Evolutionary conservation across 805 yeast genomes (phyloP).

Genomic region (Candida xyloterini): DNA sequence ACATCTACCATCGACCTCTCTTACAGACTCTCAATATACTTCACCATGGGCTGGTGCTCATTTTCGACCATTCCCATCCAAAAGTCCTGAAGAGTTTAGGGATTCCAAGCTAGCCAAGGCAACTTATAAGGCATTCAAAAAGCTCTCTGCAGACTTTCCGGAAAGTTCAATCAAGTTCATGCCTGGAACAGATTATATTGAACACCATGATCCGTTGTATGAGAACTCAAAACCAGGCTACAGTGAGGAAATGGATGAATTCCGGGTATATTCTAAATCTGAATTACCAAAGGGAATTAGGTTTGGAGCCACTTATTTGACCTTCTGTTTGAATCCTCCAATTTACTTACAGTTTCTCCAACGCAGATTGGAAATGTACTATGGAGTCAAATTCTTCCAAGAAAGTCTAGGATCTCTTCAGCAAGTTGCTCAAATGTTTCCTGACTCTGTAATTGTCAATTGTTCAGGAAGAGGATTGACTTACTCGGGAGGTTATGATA

Average conservation of each 20-base stretch:
- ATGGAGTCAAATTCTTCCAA: slow-evolving; percentile 37
- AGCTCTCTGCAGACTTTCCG: slow-evolving; percentile 39
- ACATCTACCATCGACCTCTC: slow-evolving; percentile 36
- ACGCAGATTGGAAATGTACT: slow-evolving; percentile 31
- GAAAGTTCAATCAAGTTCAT: slow-evolving; percentile 52
- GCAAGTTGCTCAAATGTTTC: slow-evolving; percentile 37
- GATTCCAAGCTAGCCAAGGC: slow-evolving; percentile 47
- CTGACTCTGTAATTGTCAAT: slow-evolving; percentile 42
- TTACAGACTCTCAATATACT: slow-evolving; percentile 37
- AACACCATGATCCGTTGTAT: slow-evolving; percentile 41
- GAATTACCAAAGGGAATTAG: slow-evolving; percentile 38
- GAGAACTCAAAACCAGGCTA: slow-evolving; percentile 39
- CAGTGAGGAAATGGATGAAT: slow-evolving; percentile 35
- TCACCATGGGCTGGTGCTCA: slow-evolving; percentile 83
- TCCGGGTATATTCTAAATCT: slow-evolving; percentile 26
- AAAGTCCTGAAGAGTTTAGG: slow-evolving; percentile 36
- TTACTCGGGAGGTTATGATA: slow-evolving; percentile 52
- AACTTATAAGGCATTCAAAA: slow-evolving; percentile 44
- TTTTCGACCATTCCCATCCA: slow-evolving; percentile 63
- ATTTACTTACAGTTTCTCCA: slow-evolving; percentile 48
- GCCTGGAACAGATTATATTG: slow-evolving; percentile 57
- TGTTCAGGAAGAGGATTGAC: slow-evolving; percentile 60
- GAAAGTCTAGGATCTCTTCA: slow-evolving; percentile 34
- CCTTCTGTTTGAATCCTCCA: slow-evolving; percentile 64
- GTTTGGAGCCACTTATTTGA: slow-evolving; percentile 49